Conservation (phyloP, 2,329 filamentous ascomycete species). For the Fusarium austroafricanum region DNA sequence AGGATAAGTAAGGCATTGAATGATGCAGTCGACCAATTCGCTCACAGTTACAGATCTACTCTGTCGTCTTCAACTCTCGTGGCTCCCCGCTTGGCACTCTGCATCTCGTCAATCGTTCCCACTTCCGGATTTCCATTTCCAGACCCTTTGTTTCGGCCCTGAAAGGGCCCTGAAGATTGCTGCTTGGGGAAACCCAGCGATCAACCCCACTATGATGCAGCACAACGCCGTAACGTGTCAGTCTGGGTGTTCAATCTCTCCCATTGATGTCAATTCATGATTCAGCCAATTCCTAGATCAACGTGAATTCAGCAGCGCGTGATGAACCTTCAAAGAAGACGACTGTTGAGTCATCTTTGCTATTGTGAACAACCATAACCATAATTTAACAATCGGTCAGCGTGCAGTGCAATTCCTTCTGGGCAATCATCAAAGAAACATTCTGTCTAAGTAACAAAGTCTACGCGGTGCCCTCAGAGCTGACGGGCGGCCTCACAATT, state of each 20-base stretch:
- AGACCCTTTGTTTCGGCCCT: conserved; percentile 41
- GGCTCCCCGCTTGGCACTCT: conserved; percentile 36
- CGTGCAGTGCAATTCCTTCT: neutral
- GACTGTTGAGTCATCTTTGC: neutral
- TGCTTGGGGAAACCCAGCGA: conserved; percentile 24
- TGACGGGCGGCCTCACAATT: conserved; percentile 25
- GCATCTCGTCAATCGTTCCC: conserved; percentile 47
- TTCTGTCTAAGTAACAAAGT: conserved; percentile 6
- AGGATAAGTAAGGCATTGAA: neutral
- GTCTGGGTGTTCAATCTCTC: conserved; percentile 1
- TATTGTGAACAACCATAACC: neutral
- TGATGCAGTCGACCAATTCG: conserved; percentile 8
- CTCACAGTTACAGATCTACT: neutral
- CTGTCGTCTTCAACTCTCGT: conserved; percentile 19
- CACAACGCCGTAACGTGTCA: conserved; percentile 5
- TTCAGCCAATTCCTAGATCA: neutral
- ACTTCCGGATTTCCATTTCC: conserved; percentile 40
- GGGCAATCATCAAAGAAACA: conserved; percentile 1
- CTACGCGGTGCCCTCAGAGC: neutral
- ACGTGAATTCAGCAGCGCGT: neutral
- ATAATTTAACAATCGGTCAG: neutral
- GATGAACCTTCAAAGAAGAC: neutral
- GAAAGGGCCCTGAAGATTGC: conserved; percentile 24
- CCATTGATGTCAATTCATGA: neutral
- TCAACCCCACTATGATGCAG: conserved; percentile 16